phyloP scores from a whole-genome alignment of 352 stramenopile genomes.

The Blastocystis sp. region DNA sequence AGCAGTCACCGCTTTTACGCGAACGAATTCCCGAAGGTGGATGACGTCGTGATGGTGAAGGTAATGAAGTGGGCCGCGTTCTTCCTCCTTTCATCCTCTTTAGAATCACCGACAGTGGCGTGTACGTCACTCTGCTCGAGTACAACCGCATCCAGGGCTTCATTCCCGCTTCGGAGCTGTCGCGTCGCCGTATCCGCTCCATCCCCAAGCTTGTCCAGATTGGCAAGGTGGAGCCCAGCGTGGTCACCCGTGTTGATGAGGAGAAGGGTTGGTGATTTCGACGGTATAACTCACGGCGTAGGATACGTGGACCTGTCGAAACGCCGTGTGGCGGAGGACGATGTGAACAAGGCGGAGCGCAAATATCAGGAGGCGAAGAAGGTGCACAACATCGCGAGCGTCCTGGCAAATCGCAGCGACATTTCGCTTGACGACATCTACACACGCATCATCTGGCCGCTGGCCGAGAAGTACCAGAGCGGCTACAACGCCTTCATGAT shows the following conservation, averaged over 20 bases:
- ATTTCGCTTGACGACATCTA: slow-evolving; percentile 83
- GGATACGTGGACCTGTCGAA: slow-evolving; percentile 99
- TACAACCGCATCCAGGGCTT: slow-evolving; percentile 99
- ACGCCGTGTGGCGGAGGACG: slow-evolving; percentile 94
- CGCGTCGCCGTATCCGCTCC: slow-evolving; percentile 92
- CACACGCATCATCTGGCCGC: slow-evolving; percentile 90
- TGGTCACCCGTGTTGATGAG: slow-evolving; percentile 99
- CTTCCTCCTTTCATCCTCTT: not conserved
- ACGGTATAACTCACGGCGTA: not conserved
- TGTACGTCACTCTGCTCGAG: slow-evolving; percentile 98
- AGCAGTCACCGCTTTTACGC: slow-evolving; percentile 84
- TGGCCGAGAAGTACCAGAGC: slow-evolving; percentile 98
- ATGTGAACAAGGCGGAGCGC: slow-evolving; percentile 97
- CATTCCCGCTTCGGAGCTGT: slow-evolving; percentile 98
- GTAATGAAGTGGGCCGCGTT: slow-evolving; percentile 73
- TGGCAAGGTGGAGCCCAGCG: slow-evolving; percentile 98
- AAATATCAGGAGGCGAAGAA: slow-evolving; percentile 99
- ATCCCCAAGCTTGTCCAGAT: slow-evolving; percentile 99
- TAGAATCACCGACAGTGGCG: slow-evolving; percentile 97
- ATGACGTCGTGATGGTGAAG: slow-evolving; percentile 92
- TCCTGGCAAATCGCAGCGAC: slow-evolving; percentile 78
- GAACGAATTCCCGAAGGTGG: slow-evolving; percentile 89
- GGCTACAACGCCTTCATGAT: slow-evolving; percentile 98
- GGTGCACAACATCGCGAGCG: slow-evolving; percentile 89
- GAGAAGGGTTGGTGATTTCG: slow-evolving; percentile 82